Evolutionary conservation across 371 early-diverging fungal species (phyloP).

Genomic region (Mortierella sp.): DNA sequence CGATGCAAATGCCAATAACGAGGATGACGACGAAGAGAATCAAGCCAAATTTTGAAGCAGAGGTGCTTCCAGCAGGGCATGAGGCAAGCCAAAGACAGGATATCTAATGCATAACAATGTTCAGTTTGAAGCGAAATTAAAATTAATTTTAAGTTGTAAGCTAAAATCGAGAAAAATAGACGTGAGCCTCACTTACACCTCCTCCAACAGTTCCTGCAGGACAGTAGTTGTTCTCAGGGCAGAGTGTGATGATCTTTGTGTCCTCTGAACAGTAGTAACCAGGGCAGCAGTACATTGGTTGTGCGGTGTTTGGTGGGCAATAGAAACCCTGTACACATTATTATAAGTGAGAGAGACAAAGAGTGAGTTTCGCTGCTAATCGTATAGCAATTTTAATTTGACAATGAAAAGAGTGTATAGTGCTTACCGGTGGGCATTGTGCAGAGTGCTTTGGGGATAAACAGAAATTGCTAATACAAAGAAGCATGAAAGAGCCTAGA

Average conservation of each 20-base stretch:
- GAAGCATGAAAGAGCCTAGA: neutral
- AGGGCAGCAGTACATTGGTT: conserved; percentile 63
- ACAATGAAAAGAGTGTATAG: neutral
- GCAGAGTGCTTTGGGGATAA: conserved; percentile 44
- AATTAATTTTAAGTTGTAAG: neutral
- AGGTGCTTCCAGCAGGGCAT: conserved; percentile 34
- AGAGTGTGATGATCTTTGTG: conserved; percentile 43
- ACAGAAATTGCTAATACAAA: conserved; percentile 25
- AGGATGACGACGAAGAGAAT: conserved; percentile 31
- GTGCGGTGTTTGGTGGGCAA: conserved; percentile 63
- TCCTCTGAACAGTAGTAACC: conserved; percentile 63
- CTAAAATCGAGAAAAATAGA: neutral
- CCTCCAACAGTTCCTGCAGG: conserved; percentile 49
- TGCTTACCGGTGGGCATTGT: conserved; percentile 28
- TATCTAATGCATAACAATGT: conserved; percentile 6
- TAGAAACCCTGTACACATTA: conserved; percentile 51
- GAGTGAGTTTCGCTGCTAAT: neutral
- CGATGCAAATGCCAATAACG: conserved; percentile 25
- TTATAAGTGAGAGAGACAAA: neutral
- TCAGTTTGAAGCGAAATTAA: neutral
- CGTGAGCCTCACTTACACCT: conserved; percentile 26
- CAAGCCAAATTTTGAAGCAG: conserved; percentile 41
- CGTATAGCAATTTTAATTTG: neutral
- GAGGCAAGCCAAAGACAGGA: conserved; percentile 44
- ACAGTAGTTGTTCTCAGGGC: conserved; percentile 58